Percentiles rank a stretch among this genome's conserved stretches.
Evolutionary conservation across 192 early-diverging fungal genomes (phyloP).

Genomic region (Podila epicladia): DNA sequence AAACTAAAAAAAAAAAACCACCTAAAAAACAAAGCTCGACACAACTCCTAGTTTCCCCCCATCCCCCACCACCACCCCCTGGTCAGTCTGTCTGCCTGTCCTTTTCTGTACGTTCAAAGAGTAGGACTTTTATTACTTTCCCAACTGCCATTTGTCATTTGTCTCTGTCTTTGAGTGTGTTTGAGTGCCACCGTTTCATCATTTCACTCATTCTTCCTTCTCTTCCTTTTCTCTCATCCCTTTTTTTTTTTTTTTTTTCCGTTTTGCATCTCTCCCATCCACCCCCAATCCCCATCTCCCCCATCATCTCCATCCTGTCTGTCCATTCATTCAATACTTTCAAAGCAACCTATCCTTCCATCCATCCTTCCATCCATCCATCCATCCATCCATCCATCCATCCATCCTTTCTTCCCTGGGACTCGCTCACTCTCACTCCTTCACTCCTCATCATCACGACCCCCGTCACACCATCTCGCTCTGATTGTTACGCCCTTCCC

Average conservation of each 20-base stretch:
- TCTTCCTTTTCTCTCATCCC: neutral
- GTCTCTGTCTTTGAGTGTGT: neutral
- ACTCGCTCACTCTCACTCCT: neutral
- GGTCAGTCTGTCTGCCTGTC: no score
- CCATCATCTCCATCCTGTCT: neutral
- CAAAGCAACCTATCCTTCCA: neutral
- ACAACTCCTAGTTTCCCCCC: no score
- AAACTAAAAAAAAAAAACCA: no score
- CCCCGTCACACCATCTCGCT: neutral
- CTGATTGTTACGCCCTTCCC: neutral
- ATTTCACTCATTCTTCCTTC: neutral
- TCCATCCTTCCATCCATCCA: neutral
- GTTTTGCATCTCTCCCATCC: neutral
- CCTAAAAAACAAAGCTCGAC: no score
- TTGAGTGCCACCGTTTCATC: constrained; percentile 1
- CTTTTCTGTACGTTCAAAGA: no score
- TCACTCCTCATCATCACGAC: neutral
- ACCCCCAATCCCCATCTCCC: neutral
- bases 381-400: neutral
- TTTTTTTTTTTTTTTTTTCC: neutral
- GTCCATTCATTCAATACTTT: neutral
- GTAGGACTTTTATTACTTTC: no score
- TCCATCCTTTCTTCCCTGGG: neutral
- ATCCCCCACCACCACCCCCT: no score
- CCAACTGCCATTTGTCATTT: no score